These are phyloP conservation scores for Paraphaeosphaeria minitans DNA, from an alignment of 2,329 filamentous ascomycete genomes.

Conservation along the genomic window DNA sequence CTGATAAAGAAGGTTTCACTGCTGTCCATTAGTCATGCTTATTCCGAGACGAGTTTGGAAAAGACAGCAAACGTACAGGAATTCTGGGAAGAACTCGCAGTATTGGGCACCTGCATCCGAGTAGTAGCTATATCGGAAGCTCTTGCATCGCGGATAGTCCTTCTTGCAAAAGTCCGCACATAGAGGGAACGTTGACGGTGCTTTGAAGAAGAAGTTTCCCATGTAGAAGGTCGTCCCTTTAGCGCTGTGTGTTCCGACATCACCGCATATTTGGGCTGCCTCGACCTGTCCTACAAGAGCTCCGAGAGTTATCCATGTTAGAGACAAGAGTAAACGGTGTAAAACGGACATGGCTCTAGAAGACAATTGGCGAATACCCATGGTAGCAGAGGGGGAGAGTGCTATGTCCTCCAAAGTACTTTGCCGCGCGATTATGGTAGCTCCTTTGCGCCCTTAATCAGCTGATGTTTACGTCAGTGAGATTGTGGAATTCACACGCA, in stretches of 20 bases:
- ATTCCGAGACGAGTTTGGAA: not conserved
- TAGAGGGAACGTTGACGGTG: constrained; percentile 21
- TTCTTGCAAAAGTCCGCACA: constrained; percentile 29
- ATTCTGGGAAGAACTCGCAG: constrained; percentile 29
- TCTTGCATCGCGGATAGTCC: constrained; percentile 18
- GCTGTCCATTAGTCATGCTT: not conserved
- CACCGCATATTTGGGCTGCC: constrained; percentile 19
- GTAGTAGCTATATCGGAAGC: constrained; percentile 28
- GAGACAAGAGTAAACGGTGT: not conserved
- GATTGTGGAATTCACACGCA: constrained; percentile 2
- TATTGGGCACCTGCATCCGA: constrained; percentile 25
- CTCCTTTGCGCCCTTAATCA: not conserved
- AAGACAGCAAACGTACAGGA: constrained; percentile 20
- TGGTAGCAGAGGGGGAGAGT: not conserved
- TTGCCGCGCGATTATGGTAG: constrained; percentile 4
- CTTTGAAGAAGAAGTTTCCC: constrained; percentile 32
- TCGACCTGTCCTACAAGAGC: not conserved
- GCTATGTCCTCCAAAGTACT: too few species aligned
- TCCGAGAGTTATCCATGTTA: not conserved
- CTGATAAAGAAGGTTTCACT: constrained; percentile 21
- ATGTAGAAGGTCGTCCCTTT: constrained; percentile 22
- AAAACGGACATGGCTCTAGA: not conserved
- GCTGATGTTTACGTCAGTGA: not conserved
- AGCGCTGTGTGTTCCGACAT: constrained; percentile 18
- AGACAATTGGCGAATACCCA: not conserved